Evolutionary conservation across 768 basidiomycete species (phyloP).

Genomic region (Psilocybe subaeruginosa): DNA sequence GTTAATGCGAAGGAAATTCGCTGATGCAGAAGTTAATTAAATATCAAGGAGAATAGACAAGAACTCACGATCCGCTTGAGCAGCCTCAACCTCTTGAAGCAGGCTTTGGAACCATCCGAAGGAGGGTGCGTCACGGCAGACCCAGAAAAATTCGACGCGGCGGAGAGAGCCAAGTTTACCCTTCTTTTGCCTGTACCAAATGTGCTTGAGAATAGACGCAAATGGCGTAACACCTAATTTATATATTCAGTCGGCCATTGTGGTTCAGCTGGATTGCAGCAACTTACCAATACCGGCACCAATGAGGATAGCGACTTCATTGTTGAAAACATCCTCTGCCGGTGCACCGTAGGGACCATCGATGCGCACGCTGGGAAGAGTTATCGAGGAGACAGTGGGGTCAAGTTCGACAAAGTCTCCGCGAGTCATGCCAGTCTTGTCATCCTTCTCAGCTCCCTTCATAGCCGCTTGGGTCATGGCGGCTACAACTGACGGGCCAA

Average conservation of each 20-base stretch:
- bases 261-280: not conserved
- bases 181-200: slow-evolving; percentile 90
- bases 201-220: slow-evolving; percentile 92
- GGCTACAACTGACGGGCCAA: slow-evolving; percentile 75
- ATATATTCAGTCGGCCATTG: not conserved
- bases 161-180: slow-evolving; percentile 79
- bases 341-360: slow-evolving; percentile 95
- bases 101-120: slow-evolving; percentile 97
- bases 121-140: slow-evolving; percentile 92
- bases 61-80: slow-evolving; percentile 84
- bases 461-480: slow-evolving; percentile 79
- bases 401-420: slow-evolving; percentile 86
- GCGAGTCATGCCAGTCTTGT: slow-evolving; percentile 50
- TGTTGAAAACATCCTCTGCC: slow-evolving; percentile 86
- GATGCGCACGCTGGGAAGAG: slow-evolving; percentile 73
- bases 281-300: slow-evolving; percentile 89
- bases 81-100: slow-evolving; percentile 85
- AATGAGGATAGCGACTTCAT: slow-evolving; percentile 87
- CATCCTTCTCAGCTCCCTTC: slow-evolving; percentile 73
- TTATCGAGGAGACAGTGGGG: slow-evolving; percentile 42
- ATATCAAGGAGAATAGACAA: not conserved
- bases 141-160: slow-evolving; percentile 95
- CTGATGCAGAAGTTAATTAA: slow-evolving; percentile 35
- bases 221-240: slow-evolving; percentile 85
- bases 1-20: slow-evolving; percentile 91